Percentiles rank a stretch among this genome's conserved stretches.
These are phyloP conservation scores for Pseudopyricularia cyperi DNA, from an alignment of 2,329 filamentous ascomycete genomes.

Conservation along the genomic window DNA sequence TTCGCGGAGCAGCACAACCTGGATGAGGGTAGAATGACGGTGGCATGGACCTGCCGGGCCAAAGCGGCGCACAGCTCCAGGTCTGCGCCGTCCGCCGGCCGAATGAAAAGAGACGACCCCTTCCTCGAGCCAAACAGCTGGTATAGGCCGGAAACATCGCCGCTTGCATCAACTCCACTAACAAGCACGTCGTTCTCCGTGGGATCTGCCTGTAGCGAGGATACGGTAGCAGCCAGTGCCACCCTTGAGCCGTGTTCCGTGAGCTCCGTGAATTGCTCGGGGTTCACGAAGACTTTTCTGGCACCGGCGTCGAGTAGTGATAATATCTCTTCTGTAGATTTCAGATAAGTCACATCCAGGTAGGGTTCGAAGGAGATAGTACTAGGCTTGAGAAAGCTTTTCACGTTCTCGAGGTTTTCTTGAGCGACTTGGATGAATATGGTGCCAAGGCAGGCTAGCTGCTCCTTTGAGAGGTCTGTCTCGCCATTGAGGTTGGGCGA, in stretches of 20 bases:
- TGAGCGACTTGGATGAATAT: conserved; percentile 41
- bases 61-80: conserved; percentile 32
- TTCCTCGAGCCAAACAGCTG: conserved; percentile 24
- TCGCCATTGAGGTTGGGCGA: conserved; percentile 31
- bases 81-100: conserved; percentile 31
- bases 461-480: conserved; percentile 38
- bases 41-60: conserved; percentile 38
- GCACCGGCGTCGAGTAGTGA: conserved; percentile 77
- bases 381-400: conserved; percentile 33
- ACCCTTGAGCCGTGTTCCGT: conserved; percentile 43
- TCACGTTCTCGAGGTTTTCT: conserved; percentile 25
- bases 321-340: conserved; percentile 59
- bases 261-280: conserved; percentile 50
- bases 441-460: conserved; percentile 45
- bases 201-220: conserved; percentile 22
- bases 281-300: conserved; percentile 68
- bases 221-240: conserved; percentile 30
- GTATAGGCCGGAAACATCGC: conserved; percentile 18
- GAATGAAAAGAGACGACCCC: conserved; percentile 34
- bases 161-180: conserved; percentile 33
- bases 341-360: conserved; percentile 62
- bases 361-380: conserved; percentile 48
- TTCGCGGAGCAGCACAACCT: conserved; percentile 52
- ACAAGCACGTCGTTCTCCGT: conserved; percentile 39
- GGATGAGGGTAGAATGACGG: conserved; percentile 64